Evolutionary conservation across 2,329 filamentous ascomycete species (phyloP), one percentile per base, ranked within the genome.

Genomic region (Epichloe gansuensis): DNA sequence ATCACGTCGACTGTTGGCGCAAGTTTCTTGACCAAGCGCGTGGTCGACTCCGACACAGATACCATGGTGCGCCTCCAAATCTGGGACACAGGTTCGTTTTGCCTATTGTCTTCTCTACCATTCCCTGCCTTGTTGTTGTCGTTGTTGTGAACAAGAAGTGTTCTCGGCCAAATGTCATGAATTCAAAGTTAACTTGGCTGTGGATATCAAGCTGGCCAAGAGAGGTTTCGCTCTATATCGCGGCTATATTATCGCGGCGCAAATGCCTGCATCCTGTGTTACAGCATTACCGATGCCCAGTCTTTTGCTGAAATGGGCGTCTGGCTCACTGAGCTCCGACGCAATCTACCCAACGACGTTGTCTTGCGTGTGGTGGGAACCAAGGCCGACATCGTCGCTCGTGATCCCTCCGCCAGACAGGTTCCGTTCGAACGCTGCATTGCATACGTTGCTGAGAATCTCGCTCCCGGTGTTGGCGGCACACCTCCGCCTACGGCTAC

Each of bases 351-450:
- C 3, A 70, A 82, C 54, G 86, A 90, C 59, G 83, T 94, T 50
- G 84, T 96, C 47, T 77, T 96, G 5, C 90, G 96, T 65, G 85
- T 96, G n/a, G 90, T 97, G 8, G 93, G 91, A 57, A 97, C 89
- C 11, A 95, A 95, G 66, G 84, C 86, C 55, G 91, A 98, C 68
- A 82, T 97, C 44, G 90, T 96, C 49, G 84, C 89, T 41, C 78
- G 85, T 59, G 89, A 96, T 56, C 89, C 91, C 5, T 76, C 77
- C 5, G 75, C 76, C 55, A 82, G 91, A 51, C 82, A 90, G 63
- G 89, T 98, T 5, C 88, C 90, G 21, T 97, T 97, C 66, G 91
- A 98, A 69, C 81, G 87, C 57, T 96, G 90, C 66, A 95, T 97
- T 63, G 89, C 88, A 47, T 98, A 96, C 68, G 89, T 96, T 40